Conservation (phyloP, 352 stramenopile species). For the Nothophytophthora sp. region DNA sequence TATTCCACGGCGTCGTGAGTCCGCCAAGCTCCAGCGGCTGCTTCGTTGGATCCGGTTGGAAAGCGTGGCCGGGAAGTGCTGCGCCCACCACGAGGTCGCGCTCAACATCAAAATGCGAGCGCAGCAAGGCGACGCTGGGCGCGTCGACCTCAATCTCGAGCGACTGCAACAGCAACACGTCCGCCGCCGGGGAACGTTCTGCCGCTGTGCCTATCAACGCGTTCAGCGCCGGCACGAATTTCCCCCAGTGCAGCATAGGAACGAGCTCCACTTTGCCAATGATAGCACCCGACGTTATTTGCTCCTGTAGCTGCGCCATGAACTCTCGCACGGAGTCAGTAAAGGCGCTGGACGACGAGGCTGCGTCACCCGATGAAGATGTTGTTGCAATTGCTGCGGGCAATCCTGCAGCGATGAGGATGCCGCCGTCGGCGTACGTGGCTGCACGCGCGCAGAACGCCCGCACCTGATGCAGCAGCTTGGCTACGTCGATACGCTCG, state of each 20-base stretch:
- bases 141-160: slow-evolving; percentile 85
- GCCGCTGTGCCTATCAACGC: slow-evolving; percentile 83
- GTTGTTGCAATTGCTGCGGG: slow-evolving; percentile 13
- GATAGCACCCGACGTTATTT: slow-evolving; percentile 14
- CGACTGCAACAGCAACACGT: slow-evolving; percentile 88
- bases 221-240: slow-evolving; percentile 96
- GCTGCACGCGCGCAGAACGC: slow-evolving; percentile 51
- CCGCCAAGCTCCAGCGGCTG: slow-evolving; percentile 77
- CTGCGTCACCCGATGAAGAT: slow-evolving; percentile 2
- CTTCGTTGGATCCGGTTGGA: slow-evolving; percentile 19
- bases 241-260: slow-evolving; percentile 93
- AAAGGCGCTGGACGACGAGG: slow-evolving; percentile 28
- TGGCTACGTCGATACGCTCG: slow-evolving; percentile 42
- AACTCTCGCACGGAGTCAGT: slow-evolving; percentile 42
- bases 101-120: slow-evolving; percentile 63
- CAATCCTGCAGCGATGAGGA: slow-evolving; percentile 60
- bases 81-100: slow-evolving; percentile 91
- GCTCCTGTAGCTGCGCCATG: slow-evolving; percentile 31
- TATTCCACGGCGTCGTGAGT: slow-evolving; percentile 96
- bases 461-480: slow-evolving; percentile 44
- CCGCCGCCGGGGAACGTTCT: slow-evolving; percentile 46
- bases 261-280: slow-evolving; percentile 64
- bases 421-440: slow-evolving; percentile 45
- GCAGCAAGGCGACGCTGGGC: slow-evolving; percentile 56
- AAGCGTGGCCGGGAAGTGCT: slow-evolving; percentile 81